Percentiles rank a stretch among this genome's conserved stretches.
Evolutionary conservation across 257 asterid genomes (phyloP).

Genomic region (Orobanche coerulescens): DNA sequence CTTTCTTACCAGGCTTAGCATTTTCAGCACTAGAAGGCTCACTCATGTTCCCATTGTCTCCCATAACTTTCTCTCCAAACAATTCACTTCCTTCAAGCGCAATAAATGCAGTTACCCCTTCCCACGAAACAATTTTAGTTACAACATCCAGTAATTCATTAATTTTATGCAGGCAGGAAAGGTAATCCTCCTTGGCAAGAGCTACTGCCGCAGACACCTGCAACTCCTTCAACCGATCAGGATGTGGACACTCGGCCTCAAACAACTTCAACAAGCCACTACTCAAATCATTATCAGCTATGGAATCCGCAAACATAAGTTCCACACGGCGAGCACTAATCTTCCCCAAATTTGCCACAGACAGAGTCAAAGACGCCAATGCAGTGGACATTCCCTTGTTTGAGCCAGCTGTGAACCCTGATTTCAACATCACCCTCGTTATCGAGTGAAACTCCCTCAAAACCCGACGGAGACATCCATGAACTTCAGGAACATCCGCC

Average conservation of each 20-base stretch:
- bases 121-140: conserved; percentile 63
- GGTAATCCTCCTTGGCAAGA: conserved; percentile 34
- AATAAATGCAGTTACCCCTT: conserved; percentile 58
- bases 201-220: conserved; percentile 30
- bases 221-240: conserved; percentile 29
- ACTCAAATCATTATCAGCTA: no score
- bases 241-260: conserved; percentile 24
- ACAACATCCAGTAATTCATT: conserved; percentile 42
- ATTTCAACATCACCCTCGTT: no score
- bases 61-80: conserved; percentile 21
- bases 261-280: no score
- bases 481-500: no score
- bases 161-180: conserved; percentile 36
- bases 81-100: conserved; percentile 51
- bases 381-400: no score
- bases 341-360: no score
- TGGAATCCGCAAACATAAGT: no score
- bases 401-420: no score
- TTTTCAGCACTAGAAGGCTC: conserved; percentile 28
- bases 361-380: no score
- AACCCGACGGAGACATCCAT: no score
- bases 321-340: no score
- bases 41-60: conserved; percentile 23
- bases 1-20: conserved; percentile 35
- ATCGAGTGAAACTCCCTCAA: no score